phyloP scores from a whole-genome alignment of 225 moss, liverwort and hornwort species.

The Lunularia cruciata region DNA sequence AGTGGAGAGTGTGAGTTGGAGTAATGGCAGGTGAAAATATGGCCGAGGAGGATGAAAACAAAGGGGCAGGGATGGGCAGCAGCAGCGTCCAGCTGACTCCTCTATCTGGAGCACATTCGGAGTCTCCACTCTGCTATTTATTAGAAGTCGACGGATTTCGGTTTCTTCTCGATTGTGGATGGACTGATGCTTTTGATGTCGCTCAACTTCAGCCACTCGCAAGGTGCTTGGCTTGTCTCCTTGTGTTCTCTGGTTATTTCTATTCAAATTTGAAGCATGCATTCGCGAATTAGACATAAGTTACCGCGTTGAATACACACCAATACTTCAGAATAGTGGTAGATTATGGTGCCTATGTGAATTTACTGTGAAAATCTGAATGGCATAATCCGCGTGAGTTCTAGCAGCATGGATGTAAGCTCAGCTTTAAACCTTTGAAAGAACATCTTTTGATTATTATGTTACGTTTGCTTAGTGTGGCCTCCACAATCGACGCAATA shows the following conservation, averaged over 20 bases:
- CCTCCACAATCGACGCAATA: conserved; percentile 83
- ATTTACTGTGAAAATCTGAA: too few species aligned
- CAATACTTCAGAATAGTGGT: too few species aligned
- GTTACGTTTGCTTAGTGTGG: conserved; percentile 53
- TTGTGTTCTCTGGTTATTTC: neutral
- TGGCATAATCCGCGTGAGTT: too few species aligned
- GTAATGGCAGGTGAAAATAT: conserved; percentile 1
- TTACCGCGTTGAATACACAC: neutral
- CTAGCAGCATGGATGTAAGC: too few species aligned
- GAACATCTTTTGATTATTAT: neutral
- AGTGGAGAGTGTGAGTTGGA: conserved; percentile 1
- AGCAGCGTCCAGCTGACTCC: conserved; percentile 87
- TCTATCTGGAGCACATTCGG: conserved; percentile 96
- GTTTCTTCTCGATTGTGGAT: conserved; percentile 93
- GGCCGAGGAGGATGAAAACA: conserved; percentile 39
- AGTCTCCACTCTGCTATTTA: conserved; percentile 95
- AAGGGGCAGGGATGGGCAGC: conserved; percentile 41
- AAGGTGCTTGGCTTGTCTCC: conserved; percentile 42
- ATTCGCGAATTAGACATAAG: neutral
- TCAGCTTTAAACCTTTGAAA: too few species aligned
- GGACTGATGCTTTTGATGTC: conserved; percentile 92
- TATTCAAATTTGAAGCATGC: too few species aligned
- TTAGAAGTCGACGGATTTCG: conserved; percentile 86
- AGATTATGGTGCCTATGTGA: too few species aligned
- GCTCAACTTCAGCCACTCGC: conserved; percentile 80